Evolutionary conservation across 805 yeast genomes (phyloP), one percentile per base, ranked within the genome.

Genomic region (Jamesozyma lodderae): DNA sequence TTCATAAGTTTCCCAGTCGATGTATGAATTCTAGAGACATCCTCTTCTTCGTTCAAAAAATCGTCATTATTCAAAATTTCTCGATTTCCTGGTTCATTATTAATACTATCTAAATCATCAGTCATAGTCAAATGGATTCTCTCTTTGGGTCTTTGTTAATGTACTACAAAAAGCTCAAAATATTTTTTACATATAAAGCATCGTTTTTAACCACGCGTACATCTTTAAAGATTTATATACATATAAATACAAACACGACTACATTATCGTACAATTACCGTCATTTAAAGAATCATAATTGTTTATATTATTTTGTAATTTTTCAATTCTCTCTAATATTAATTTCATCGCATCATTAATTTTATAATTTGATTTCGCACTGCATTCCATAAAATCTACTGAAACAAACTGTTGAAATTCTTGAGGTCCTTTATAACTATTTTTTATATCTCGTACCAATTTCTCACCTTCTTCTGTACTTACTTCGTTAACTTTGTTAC

Each of bases 341-440:
- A 42, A 23, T 36, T 41, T 40, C 24, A 53, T 39, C 9, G 54
- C 48, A 19, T 47, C 52, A 22, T 52, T 48, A 15, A 56, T 49
- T 24, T 53, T 53, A 10, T 40, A 35, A 26, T 52, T 51, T 18
- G 45, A 38, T 36, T 49, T 49, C 10, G 55, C 57, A 38, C 59
- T 52, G 24, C 56, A 43, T 38, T 56, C 61, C 16, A 49, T 47
- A 33, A 55, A 56, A 3, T 51, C 51, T 7, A 55, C 53, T 10
- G 14, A 11, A 9, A 30, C n/a, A n/a, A n/a, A n/a, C n/a, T n/a
- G n/a, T n/a, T n/a, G n/a, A n/a, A n/a, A n/a, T n/a, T n/a, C n/a
- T n/a, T n/a, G n/a, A 11, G 6, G 6, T 11, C 33, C 7, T 13
- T 30, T 30, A 4, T 19, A 14, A 10, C n/a, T 23, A 6, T 6